These are phyloP conservation scores for Pseudopithomyces chartarum DNA, from an alignment of 2,329 filamentous ascomycete species.

Conservation along the genomic window DNA sequence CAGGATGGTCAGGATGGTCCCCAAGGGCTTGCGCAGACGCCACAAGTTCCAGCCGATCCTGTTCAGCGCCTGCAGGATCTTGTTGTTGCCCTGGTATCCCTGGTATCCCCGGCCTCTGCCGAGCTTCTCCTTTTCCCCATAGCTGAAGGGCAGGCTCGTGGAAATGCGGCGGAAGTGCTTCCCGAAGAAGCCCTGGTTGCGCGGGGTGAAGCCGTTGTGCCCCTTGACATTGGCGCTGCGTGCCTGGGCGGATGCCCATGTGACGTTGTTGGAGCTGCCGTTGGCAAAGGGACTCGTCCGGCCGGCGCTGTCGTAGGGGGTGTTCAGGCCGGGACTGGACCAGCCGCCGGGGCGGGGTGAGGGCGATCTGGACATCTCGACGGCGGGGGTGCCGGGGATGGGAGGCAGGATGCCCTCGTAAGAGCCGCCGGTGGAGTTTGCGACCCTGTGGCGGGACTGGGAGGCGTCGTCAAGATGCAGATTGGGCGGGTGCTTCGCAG, in stretches of 20 bases:
- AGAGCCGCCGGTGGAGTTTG: conserved; percentile 38
- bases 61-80: conserved; percentile 39
- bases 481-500: conserved; percentile 41
- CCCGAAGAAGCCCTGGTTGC: conserved; percentile 85
- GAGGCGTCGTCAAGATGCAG: conserved; percentile 36
- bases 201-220: conserved; percentile 78
- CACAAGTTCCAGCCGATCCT: conserved; percentile 60
- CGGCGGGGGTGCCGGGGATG: conserved; percentile 44
- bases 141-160: conserved; percentile 72
- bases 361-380: conserved; percentile 82
- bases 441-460: conserved; percentile 32
- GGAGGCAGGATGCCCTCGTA: conserved; percentile 41
- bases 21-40: conserved; percentile 67
- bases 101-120: conserved; percentile 57
- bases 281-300: conserved; percentile 67
- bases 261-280: conserved; percentile 61
- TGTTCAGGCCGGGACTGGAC: conserved; percentile 80
- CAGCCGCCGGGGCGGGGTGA: conserved; percentile 87
- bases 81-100: conserved; percentile 40
- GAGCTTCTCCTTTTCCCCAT: conserved; percentile 79
- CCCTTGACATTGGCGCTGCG: conserved; percentile 74
- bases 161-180: conserved; percentile 83
- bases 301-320: conserved; percentile 66
- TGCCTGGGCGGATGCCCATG: conserved; percentile 83
- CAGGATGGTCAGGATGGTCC: conserved; percentile 65